phyloP scores from a whole-genome alignment of 768 basidiomycete genomes.

The Cystofilobasidium ferigula region DNA sequence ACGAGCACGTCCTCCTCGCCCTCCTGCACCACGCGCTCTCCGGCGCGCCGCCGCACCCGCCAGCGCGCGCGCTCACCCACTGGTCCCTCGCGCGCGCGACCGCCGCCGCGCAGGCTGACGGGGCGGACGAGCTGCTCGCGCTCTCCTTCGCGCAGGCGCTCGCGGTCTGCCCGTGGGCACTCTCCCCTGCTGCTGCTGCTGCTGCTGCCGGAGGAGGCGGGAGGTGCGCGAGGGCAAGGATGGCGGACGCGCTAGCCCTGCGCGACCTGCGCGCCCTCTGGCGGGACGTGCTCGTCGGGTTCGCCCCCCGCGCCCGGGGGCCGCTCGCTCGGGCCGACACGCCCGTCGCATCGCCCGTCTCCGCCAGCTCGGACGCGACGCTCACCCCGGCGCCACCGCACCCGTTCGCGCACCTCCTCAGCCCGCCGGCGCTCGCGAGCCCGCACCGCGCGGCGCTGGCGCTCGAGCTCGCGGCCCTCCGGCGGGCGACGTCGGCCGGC shows the following conservation, averaged over 20 bases:
- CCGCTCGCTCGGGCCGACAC: not conserved
- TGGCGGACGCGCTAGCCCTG: not conserved
- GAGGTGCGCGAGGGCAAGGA: not conserved
- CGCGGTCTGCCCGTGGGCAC: not conserved
- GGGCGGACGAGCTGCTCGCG: not conserved
- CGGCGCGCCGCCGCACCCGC: constrained; percentile 1
- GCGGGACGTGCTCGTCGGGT: not conserved
- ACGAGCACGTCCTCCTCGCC: constrained; percentile 4
- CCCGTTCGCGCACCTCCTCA: not conserved
- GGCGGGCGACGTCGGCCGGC: not conserved
- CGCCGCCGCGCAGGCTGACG: not conserved
- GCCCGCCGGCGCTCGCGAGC: not conserved
- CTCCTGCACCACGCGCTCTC: constrained; percentile 11
- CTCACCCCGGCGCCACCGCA: not conserved
- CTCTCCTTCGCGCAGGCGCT: not conserved
- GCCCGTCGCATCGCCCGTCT: not conserved
- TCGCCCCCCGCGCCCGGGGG: not conserved
- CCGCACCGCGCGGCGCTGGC: not conserved
- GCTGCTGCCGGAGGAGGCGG: too few relatives aligned
- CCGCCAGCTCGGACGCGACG: not conserved
- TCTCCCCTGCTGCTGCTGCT: too few relatives aligned
- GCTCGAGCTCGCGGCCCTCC: not conserved
- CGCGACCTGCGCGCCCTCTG: not conserved
- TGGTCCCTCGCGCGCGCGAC: constrained; percentile 8
- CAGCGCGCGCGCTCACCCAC: not conserved